These are phyloP conservation scores for barrel medic (Medicago truncatula) DNA, from an alignment of 306 rosid species.

Conservation along the genomic window DNA sequence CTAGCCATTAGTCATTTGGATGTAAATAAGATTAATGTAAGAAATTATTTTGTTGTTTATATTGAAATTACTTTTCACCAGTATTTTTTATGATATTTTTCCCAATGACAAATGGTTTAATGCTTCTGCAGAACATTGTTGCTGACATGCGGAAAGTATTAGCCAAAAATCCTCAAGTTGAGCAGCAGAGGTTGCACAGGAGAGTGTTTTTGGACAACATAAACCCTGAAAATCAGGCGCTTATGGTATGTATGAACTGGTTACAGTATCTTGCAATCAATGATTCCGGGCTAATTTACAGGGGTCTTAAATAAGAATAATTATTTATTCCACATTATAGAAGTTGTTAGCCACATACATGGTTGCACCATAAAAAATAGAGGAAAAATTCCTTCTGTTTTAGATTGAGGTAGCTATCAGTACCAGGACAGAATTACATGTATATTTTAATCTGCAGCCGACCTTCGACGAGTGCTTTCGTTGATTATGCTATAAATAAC, in stretches of 20 bases:
- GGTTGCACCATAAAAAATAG: conserved; percentile 24
- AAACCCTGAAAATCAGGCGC: conserved; percentile 85
- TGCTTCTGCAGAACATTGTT: conserved; percentile 76
- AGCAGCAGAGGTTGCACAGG: conserved; percentile 94
- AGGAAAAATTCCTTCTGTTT: conserved; percentile 15
- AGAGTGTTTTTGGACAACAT: conserved; percentile 93
- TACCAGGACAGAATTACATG: neutral
- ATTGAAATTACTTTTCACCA: conserved; percentile 25
- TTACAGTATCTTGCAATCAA: conserved; percentile 19
- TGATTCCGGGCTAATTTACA: conserved; percentile 27
- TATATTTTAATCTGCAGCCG: neutral
- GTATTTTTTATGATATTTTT: conserved; percentile 26
- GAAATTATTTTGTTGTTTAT: conserved; percentile 39
- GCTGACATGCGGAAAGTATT: conserved; percentile 98
- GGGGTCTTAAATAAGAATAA: conserved; percentile 33
- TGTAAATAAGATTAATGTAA: conserved; percentile 84
- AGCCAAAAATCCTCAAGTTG: conserved; percentile 95
- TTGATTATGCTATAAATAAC: neutral
- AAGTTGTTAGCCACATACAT: conserved; percentile 27
- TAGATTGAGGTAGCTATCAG: conserved; percentile 12
- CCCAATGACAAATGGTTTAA: conserved; percentile 30
- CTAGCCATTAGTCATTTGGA: conserved; percentile 93
- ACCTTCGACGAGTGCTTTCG: neutral
- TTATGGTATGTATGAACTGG: conserved; percentile 70
- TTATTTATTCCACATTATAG: conserved; percentile 11